These are phyloP conservation scores for Penicillium oxalicum DNA, from an alignment of 2,329 filamentous ascomycete species.

Conservation along the genomic window DNA sequence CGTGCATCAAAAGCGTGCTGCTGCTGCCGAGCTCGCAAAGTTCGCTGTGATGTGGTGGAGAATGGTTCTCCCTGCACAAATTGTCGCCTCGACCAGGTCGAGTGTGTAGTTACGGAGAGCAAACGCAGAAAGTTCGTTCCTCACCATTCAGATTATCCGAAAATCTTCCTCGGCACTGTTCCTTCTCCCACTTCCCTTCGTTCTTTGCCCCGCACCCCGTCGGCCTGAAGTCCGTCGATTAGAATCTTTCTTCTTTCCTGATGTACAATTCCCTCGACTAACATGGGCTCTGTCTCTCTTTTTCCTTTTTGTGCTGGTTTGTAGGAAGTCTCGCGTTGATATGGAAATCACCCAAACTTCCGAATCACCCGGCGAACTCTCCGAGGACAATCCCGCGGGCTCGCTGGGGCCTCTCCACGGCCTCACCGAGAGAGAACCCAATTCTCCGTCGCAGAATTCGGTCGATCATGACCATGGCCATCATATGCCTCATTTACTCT, in stretches of 20 bases:
- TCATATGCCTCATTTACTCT: constrained; percentile 60
- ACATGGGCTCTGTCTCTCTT: constrained; percentile 5
- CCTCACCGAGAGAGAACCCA: constrained; percentile 28
- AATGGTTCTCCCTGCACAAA: constrained; percentile 79
- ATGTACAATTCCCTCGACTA: constrained; percentile 3
- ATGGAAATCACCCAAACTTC: constrained; percentile 31
- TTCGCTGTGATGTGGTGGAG: constrained; percentile 89
- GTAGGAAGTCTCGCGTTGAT: constrained; percentile 39
- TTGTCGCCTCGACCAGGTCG: constrained; percentile 56
- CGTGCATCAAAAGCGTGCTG: constrained; percentile 88
- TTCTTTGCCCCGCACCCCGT: too few relatives aligned
- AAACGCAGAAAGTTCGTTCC: constrained; percentile 59
- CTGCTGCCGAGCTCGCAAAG: constrained; percentile 81
- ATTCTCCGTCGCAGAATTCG: constrained; percentile 42
- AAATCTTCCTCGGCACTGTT: neutral
- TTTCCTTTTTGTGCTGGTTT: neutral
- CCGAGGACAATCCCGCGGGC: constrained; percentile 29
- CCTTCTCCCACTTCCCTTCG: too few relatives aligned
- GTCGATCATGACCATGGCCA: constrained; percentile 46
- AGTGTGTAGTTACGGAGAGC: constrained; percentile 65
- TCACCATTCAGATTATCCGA: neutral
- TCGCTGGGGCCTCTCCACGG: constrained; percentile 26
- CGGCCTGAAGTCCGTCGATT: too few relatives aligned
- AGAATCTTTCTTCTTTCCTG: too few relatives aligned
- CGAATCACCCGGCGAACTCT: constrained; percentile 31